Base-by-base conservation (phyloP, 2,329 filamentous ascomycete species). In the Claviceps sorghi region DNA sequence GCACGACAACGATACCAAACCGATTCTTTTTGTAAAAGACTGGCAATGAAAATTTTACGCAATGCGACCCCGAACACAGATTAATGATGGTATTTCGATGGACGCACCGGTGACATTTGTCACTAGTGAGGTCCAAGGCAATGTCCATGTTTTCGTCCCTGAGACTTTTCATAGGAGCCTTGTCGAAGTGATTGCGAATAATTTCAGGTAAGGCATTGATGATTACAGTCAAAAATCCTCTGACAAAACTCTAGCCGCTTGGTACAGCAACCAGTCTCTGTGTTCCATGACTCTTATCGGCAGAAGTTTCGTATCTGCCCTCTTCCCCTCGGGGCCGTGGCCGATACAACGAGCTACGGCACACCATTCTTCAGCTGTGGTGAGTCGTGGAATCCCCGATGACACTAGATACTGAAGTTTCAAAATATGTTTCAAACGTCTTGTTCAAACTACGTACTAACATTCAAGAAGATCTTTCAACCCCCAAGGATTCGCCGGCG, bases 231-330 rank as follows among this genome's bases (percentile, higher is more conserved):
- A 26, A 10, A 43, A 7, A 43, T 43, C 22, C 6, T 43, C 41
- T 43, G 41, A 43, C 41, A n/a, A 15, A 57, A 13, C 26, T 19
- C 1, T 19, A 64, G 60, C 29, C 57, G 54, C 17, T 55, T 54
- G 29, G 52, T 63, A 10, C 55, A 61, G 38, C 58, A 64, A 40
- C 60, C 60, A 9, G 58, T 64, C 8, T 58, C 56, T 22, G 59
- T 62, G 1, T 64, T 60, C 45, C 58, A 61, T 44, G 60, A 64
- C 32, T 29, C 46, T 10, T 46, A 42, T 17, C 54, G 58, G 38
- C 49, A 57, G 36, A 63, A 61, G 32, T 64, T 60, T 50, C 55
- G 62, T 13, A 51, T 64, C 17, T 64, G 61, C 30, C 62, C 61
- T 1, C 45, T 60, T 3, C 56, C 57, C 8, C 38, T 49, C 2